phyloP scores from a whole-genome alignment of 305 asterid genomes.

The Lippia alba region DNA sequence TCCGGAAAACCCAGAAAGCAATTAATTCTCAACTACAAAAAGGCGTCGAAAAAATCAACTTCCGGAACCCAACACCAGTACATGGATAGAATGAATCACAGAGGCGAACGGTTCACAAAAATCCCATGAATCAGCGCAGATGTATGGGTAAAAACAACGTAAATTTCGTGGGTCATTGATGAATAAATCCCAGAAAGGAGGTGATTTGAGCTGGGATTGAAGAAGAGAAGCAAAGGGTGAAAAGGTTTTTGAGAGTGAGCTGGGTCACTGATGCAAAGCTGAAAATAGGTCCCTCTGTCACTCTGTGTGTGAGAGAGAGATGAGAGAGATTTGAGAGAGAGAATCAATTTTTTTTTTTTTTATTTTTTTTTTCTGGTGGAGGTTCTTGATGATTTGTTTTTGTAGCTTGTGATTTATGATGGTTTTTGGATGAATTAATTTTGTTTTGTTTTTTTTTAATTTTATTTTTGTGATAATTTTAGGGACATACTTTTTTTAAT shows the following conservation, averaged over 20 bases:
- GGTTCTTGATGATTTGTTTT: slow-evolving; percentile 45
- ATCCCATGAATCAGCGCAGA: slow-evolving; percentile 33
- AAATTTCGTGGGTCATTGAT: slow-evolving; percentile 38
- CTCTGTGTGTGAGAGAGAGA: slow-evolving; percentile 33
- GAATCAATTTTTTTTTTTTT: slow-evolving; percentile 41
- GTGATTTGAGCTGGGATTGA: slow-evolving; percentile 32
- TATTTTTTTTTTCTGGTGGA: slow-evolving; percentile 61
- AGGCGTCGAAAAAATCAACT: slow-evolving; percentile 26
- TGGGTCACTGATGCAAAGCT: slow-evolving; percentile 64
- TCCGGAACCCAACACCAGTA: slow-evolving; percentile 25
- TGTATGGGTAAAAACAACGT: slow-evolving; percentile 27
- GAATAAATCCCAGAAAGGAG: slow-evolving; percentile 48
- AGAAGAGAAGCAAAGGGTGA: slow-evolving; percentile 30
- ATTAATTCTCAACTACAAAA: slow-evolving; percentile 32
- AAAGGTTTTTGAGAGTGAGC: slow-evolving; percentile 50
- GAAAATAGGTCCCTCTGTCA: slow-evolving; percentile 42
- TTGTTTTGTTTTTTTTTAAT: no score
- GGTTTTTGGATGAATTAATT: no score
- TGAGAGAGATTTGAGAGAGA: no score
- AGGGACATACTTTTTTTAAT: neutral
- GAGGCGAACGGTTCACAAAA: slow-evolving; percentile 32
- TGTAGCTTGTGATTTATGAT: neutral
- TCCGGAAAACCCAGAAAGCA: slow-evolving; percentile 47
- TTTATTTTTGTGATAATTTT: slow-evolving; percentile 7
- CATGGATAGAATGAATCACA: slow-evolving; percentile 18